A percentile compares a stretch with the other conserved stretches of the same genome.
Evolutionary conservation across 768 basidiomycete species (phyloP).

Genomic region (Butyriboletus loyo): DNA sequence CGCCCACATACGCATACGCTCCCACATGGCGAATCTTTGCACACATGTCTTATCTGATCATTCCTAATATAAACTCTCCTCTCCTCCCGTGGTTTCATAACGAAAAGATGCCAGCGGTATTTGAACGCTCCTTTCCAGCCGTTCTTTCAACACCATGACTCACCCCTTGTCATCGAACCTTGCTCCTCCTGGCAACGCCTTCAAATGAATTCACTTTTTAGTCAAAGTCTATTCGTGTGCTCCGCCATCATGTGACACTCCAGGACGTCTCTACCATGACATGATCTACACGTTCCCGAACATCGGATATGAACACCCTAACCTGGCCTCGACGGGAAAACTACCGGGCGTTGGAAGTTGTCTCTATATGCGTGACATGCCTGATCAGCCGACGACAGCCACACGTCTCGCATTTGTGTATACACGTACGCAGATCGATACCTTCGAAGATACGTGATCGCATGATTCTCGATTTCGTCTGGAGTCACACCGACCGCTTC

Average conservation of each 20-base stretch:
- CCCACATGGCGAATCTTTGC: constrained; percentile 9
- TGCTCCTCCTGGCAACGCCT: constrained; percentile 30
- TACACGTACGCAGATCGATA: constrained; percentile 82
- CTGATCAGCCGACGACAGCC: constrained; percentile 10
- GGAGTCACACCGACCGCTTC: constrained; percentile 77
- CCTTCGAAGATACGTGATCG: constrained; percentile 85
- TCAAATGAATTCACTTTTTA: constrained; percentile 20
- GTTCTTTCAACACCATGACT: constrained; percentile 21
- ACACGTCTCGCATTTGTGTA: constrained; percentile 1
- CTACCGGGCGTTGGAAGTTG: constrained; percentile 66
- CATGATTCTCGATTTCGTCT: constrained; percentile 81
- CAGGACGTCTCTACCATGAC: constrained; percentile 11
- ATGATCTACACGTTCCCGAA: constrained; percentile 27
- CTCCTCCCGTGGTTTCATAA: constrained; percentile 21
- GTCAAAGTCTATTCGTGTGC: constrained; percentile 24
- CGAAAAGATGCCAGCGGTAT: constrained; percentile 17
- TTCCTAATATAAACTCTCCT: constrained; percentile 27
- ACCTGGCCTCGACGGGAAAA: constrained; percentile 53
- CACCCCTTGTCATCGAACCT: constrained; percentile 5
- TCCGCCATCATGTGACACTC: constrained; percentile 15
- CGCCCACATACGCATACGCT: constrained; percentile 9
- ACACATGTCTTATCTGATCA: constrained; percentile 27
- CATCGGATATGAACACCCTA: constrained; percentile 31
- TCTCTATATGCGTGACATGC: constrained; percentile 38
- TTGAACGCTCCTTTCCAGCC: constrained; percentile 21